Evolutionary conservation across 75 land plant species (phyloP), one percentile per base, ranked within the genome.

Genomic region (Picea glauca): DNA sequence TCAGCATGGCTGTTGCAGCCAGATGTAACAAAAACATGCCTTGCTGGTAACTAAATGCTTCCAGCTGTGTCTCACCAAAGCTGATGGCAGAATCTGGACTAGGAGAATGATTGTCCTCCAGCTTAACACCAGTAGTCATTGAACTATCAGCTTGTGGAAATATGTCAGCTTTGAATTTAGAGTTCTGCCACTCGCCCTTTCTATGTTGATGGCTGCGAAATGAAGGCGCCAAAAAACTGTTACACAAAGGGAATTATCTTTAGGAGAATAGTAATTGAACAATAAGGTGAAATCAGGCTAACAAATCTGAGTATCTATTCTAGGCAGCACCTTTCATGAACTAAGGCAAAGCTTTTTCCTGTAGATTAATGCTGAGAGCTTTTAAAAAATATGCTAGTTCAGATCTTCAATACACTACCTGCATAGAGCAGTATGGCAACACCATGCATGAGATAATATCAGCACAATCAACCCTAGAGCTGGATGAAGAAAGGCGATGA

Each of bases 401-500:
- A 58, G 17, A 32, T 20, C 54, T 40, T 20, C n/a, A 18, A 26
- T 23, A 20, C 20, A 68, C 15, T 88, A 97, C 99, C 96, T 90
- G 90, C 84, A 87, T 30, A 97, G 87, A 63, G 96, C 89, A 85
- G 68, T 60, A 77, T 97, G 98, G 80, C 97, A 94, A 66, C 75
- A 81, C 23, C 87, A 83, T 58, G 93, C 91, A 87, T 97, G 99
- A 73, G 78, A 80, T 7, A 91, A 70, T 43, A 95, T 80, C 59
- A 97, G 81, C 13, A 90, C 76, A 50, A 83, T 80, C 77, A 97
- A 83, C 31, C 99, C 99, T 40, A 97, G 76, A 13, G 93, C 90
- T 59, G 99, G 99, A 89, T 97, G 99, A 84, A 97, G 87, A 82
- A 95, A 84, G 79, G 85, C 86, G 38, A 90, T 90, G 75, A 95